Evolutionary conservation across 139 green algal species (phyloP), one percentile per base, ranked within the genome.

Genomic region (Chlorella vulgaris): DNA sequence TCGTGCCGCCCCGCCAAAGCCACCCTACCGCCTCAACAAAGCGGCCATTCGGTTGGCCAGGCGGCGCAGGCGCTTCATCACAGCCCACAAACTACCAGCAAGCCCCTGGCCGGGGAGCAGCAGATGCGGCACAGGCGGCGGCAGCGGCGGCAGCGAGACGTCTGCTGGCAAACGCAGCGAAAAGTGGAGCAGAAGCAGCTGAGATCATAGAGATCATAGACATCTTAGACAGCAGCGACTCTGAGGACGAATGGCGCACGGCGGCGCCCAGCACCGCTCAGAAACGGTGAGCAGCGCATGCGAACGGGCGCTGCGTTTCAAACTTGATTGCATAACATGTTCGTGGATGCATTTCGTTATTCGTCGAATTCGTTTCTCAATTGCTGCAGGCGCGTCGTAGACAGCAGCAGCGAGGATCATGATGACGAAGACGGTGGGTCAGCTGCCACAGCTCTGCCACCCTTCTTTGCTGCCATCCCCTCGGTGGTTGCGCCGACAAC

Each of bases 391-490:
- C 42, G 31, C n/a, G 63, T 76, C 7, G 51, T 73, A 40, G 69
- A 53, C 42, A 76, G 55, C 40, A 61, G 55, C 40, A 77, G 33
- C 26, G 39, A 73, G 18, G 39, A 26, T 8, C 71, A 82, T 5
- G 51, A 39, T 35, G 69, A 82, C 0, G 73, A 2, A 13, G 53
- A 33, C 6, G 21, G n/a, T 1, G 21, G 51, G 50, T 5, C 31
- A 8, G 71, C 71, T 3, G 51, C 51, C n/a, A 29, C n/a, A 51
- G 62, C 29, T 13, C 35, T 82, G 62, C 76, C 51, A 22, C 33
- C 61, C 33, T 82, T 33, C 33, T 75, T 82, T 63, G 76, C 76
- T 13, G 65, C 60, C 63, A 82, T 82, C 33, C 43, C 60, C 21
- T 29, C 43, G 2, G 43, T 82, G 24, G 29, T 7, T 21, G 62